A percentile compares a stretch with the other conserved stretches of the same genome.
These are phyloP conservation scores for Trichothecium roseum DNA, from an alignment of 2,329 filamentous ascomycete genomes.

Conservation along the genomic window DNA sequence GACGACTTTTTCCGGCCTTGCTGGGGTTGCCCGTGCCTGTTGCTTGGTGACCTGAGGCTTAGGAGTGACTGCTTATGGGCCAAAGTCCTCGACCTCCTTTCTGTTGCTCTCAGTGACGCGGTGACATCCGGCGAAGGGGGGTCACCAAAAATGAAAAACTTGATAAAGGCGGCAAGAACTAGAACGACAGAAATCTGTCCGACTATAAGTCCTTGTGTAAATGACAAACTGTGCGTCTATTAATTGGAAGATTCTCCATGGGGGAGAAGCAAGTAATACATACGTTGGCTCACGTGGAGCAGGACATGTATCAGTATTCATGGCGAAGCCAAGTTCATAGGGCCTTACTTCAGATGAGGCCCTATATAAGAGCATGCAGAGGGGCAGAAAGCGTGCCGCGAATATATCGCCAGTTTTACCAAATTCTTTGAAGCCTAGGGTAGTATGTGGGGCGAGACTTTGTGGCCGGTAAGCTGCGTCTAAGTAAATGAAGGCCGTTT, in stretches of 20 bases:
- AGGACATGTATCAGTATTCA: conserved; percentile 27
- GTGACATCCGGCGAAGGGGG: conserved; percentile 74
- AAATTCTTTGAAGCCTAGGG: no score
- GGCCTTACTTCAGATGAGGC: background rate
- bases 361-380: background rate
- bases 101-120: conserved; percentile 63
- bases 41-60: conserved; percentile 40
- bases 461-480: no score
- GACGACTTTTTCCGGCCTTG: conserved; percentile 56
- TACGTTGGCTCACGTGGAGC: conserved; percentile 34
- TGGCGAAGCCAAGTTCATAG: conserved; percentile 18
- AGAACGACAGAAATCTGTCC: conserved; percentile 89
- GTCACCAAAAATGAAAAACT: conserved; percentile 99
- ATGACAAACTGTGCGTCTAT: conserved; percentile 56
- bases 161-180: conserved; percentile 89
- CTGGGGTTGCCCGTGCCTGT: conserved; percentile 30
- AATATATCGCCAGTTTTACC: no score
- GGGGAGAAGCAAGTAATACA: conserved; percentile 13
- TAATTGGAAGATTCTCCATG: background rate
- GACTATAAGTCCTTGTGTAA: conserved; percentile 86
- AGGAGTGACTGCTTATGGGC: conserved; percentile 68
- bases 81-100: conserved; percentile 62
- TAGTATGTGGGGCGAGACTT: no score
- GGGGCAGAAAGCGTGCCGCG: no score
- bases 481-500: no score